phyloP scores from a whole-genome alignment of 371 early-diverging fungal genomes.

The Actinomortierella ambigua region DNA sequence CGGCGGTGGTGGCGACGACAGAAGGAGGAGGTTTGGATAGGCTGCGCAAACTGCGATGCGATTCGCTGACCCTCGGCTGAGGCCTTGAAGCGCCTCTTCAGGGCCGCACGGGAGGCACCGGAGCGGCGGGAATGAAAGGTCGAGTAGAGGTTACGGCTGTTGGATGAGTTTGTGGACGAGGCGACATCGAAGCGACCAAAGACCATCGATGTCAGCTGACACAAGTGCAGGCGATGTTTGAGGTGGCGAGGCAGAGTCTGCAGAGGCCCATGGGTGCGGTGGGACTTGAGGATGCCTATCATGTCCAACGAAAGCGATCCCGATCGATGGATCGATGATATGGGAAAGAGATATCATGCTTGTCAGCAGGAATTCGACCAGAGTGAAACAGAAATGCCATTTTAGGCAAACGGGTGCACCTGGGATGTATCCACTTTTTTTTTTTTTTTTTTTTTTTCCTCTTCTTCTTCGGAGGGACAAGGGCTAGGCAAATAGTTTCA shows the following conservation, averaged over 20 bases:
- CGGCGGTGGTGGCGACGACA: conserved; percentile 47
- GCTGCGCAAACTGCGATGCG: conserved; percentile 22
- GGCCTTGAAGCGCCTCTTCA: conserved; percentile 24
- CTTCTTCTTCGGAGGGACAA: too few species aligned
- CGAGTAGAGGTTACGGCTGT: conserved; percentile 34
- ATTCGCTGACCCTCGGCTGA: conserved; percentile 18
- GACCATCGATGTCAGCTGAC: conserved; percentile 63
- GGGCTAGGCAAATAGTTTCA: too few species aligned
- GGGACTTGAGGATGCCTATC: conserved; percentile 61
- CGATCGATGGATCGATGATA: too few species aligned
- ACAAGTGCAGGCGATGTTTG: conserved; percentile 63
- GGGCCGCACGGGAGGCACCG: conserved; percentile 27
- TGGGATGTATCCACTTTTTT: too few species aligned
- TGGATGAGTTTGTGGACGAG: conserved; percentile 43
- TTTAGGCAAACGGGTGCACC: too few species aligned
- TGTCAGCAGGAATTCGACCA: too few species aligned
- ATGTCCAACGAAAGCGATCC: too few species aligned
- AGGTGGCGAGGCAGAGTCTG: conserved; percentile 53
- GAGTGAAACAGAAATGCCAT: too few species aligned
- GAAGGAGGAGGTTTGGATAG: conserved; percentile 25
- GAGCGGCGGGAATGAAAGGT: conserved; percentile 41
- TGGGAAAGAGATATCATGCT: too few species aligned
- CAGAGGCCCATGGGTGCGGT: conserved; percentile 51
- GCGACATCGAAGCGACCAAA: conserved; percentile 68
- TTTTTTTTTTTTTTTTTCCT: too few species aligned